Base-by-base conservation (phyloP, 148 eudicot genomes). In the Nepenthes mirabilis region DNA sequence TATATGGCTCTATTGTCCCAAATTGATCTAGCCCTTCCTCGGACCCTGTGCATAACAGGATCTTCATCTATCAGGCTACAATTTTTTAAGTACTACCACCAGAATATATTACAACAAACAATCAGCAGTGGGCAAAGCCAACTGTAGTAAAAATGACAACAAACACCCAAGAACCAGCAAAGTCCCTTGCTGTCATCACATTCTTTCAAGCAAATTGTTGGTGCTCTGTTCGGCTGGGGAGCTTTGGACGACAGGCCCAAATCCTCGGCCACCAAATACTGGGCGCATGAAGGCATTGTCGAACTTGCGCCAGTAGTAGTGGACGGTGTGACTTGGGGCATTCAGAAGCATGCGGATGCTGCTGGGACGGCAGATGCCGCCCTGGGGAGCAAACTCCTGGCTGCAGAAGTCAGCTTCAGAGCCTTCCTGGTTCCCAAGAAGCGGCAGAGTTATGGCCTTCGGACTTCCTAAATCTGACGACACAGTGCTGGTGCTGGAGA, bases 231-330 rank as follows among this genome's bases (percentile, higher is more conserved):
- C 76, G 2, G 67, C 34, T 1, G 71, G 65, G 6, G 79, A 67
- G 58, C 68, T 70, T 36, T 67, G 68, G 66, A 58, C 55, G 65
- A 47, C 23, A 2, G 66, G 77, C 34, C 67, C 59, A 57, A 67
- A 69, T 45, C 75, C 77, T 36, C 76, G 64, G 9, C 88, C 84
- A 6, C 85, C 84, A 60, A 80, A 80, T 33, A 83, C 70, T 5
- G 89, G 89, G 45, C 83, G 81, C 90, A 84, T 78, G 60, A 62
- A 61, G 13, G 82, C 70, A 56, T 78, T 43, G 40, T 81, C 86
- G 33, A 76, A 84, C 48, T 72, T 78, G 14, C 85, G 75, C 88
- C 85, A 83, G 62, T 78, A 80, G 49, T 59, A 55, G 66, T 83
- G 87, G 57, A 79, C 79, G 1, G 77, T 74, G 35, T 66, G 68